Conservation (phyloP, 2,329 filamentous ascomycete genomes). For the Chrysoporthe cubensis region DNA sequence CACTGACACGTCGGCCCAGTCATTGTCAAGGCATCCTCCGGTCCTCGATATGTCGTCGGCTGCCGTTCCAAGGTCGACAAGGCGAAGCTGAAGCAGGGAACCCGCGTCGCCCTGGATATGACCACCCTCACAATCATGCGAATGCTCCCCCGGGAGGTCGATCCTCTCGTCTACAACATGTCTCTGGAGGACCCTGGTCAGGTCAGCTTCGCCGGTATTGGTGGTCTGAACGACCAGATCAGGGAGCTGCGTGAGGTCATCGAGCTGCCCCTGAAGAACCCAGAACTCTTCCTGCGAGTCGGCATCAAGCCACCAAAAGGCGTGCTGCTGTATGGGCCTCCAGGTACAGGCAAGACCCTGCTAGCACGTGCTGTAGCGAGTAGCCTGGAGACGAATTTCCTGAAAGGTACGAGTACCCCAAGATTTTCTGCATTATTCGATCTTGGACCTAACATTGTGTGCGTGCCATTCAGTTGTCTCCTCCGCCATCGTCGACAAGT, state of each 20-base stretch:
- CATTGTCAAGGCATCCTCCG: constrained; percentile 97
- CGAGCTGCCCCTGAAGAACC: constrained; percentile 96
- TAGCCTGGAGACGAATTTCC: constrained; percentile 95
- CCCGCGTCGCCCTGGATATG: constrained; percentile 97
- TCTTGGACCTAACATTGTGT: constrained; percentile 19
- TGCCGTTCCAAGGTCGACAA: constrained; percentile 99
- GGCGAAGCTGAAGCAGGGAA: constrained; percentile 95
- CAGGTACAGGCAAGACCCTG: constrained; percentile 95
- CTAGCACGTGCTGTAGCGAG: constrained; percentile 93
- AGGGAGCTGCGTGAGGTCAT: constrained; percentile 97
- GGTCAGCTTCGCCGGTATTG: constrained; percentile 96
- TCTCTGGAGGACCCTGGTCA: constrained; percentile 97
- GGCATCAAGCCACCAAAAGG: constrained; percentile 99
- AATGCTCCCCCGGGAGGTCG: constrained; percentile 97
- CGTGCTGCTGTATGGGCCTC: constrained; percentile 92
- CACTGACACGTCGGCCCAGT: constrained; percentile 56
- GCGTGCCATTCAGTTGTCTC: constrained; percentile 73
- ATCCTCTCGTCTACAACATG: constrained; percentile 99
- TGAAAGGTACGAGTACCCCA: constrained; percentile 73
- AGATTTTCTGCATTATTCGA: not conserved
- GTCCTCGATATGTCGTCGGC: constrained; percentile 95
- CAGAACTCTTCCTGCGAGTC: constrained; percentile 93
- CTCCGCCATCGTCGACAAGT: constrained; percentile 98
- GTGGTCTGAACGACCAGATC: constrained; percentile 97
- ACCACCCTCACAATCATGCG: constrained; percentile 99